Conservation (phyloP, 192 early-diverging fungal genomes). For the Rhizophagus clarus region DNA sequence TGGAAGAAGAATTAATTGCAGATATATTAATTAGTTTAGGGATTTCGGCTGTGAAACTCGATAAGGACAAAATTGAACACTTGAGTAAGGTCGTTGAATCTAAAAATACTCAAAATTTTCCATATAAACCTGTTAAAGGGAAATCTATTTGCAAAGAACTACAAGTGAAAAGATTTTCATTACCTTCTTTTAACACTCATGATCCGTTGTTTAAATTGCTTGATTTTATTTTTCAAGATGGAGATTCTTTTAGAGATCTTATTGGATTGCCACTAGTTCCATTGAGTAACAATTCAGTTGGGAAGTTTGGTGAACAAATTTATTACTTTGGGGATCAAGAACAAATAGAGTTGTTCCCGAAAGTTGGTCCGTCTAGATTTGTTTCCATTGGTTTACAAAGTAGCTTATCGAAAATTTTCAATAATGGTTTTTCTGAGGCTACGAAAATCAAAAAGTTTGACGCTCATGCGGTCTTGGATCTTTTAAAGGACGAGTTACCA, state of each 20-base stretch:
- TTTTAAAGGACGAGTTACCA: not conserved
- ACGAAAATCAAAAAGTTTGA: not conserved
- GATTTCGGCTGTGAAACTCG: not conserved
- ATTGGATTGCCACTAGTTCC: not conserved
- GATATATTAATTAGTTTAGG: not conserved
- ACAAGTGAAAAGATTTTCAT: not conserved
- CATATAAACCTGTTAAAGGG: not conserved
- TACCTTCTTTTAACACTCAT: not conserved
- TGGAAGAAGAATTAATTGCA: not conserved
- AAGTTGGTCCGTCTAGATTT: not conserved
- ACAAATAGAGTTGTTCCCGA: not conserved
- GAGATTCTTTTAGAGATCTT: not conserved
- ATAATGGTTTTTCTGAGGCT: not conserved
- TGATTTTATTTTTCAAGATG: not conserved
- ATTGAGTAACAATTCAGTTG: not conserved
- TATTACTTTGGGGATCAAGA: not conserved
- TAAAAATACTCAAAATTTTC: not conserved
- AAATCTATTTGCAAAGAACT: not conserved
- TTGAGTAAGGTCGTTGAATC: not conserved
- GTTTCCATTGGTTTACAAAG: not conserved
- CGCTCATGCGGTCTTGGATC: not conserved
- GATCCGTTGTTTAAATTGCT: not conserved
- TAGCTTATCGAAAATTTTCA: not conserved
- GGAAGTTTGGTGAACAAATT: not conserved
- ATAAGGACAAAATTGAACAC: not conserved